Percentiles rank a stretch among this genome's conserved stretches.
These are phyloP conservation scores for Ganoderma lingzhi DNA, from an alignment of 1,284 basidiomycete species.

Conservation along the genomic window DNA sequence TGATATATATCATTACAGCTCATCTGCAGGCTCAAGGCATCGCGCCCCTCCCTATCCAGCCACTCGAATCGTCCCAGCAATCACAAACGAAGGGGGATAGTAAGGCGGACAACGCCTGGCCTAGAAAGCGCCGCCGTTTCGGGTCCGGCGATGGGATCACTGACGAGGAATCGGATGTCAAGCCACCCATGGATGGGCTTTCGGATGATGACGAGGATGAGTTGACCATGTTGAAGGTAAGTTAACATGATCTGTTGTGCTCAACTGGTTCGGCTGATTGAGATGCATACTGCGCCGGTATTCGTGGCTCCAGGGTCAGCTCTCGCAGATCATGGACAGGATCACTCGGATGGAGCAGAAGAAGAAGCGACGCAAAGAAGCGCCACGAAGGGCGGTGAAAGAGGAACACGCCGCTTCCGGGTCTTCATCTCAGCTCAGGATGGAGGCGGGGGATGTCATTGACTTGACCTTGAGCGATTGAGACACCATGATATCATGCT, in stretches of 20 bases:
- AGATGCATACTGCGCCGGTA: no score
- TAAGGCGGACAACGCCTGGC: background rate
- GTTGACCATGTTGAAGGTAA: background rate
- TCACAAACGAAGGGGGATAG: background rate
- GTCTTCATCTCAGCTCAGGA: background rate
- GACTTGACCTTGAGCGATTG: slow-evolving; percentile 22
- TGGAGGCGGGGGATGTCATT: background rate
- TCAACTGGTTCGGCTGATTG: background rate
- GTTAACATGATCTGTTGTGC: background rate
- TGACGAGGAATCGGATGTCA: background rate
- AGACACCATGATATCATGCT: no score
- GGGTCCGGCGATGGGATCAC: background rate
- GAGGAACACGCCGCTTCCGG: background rate
- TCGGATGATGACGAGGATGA: background rate
- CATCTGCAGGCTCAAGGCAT: slow-evolving; percentile 16
- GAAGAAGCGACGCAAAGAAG: background rate
- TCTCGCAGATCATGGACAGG: background rate
- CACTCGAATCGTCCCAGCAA: background rate
- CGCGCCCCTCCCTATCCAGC: background rate
- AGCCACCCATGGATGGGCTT: background rate
- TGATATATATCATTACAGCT: background rate
- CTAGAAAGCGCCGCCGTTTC: background rate
- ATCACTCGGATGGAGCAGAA: slow-evolving; percentile 3
- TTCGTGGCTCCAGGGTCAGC: background rate
- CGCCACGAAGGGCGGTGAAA: slow-evolving; percentile 2